These are phyloP conservation scores for Fusarium compactum DNA, from an alignment of 2,329 filamentous ascomycete species.

Conservation along the genomic window DNA sequence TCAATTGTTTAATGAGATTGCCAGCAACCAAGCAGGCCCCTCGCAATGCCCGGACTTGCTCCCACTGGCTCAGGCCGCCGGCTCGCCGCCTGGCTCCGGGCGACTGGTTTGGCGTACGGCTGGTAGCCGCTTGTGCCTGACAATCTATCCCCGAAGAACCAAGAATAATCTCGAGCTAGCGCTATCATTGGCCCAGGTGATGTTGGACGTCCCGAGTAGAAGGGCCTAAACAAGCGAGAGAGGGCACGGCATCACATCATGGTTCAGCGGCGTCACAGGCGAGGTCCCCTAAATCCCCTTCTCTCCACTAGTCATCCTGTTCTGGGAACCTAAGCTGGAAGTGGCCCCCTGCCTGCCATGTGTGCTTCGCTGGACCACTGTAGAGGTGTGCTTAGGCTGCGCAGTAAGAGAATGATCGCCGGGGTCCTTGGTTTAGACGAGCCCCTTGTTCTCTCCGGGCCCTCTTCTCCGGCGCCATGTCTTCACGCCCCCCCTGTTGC, in stretches of 20 bases:
- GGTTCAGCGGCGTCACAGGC: slow-evolving; percentile 25
- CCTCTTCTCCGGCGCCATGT: slow-evolving; percentile 33
- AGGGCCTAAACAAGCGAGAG: slow-evolving; percentile 26
- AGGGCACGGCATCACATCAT: slow-evolving; percentile 25
- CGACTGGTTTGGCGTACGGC: slow-evolving; percentile 38
- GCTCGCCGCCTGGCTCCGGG: slow-evolving; percentile 24
- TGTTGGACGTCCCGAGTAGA: slow-evolving; percentile 2
- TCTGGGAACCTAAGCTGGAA: slow-evolving; percentile 1
- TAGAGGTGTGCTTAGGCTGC: slow-evolving; percentile 5
- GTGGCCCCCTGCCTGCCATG: slow-evolving; percentile 31
- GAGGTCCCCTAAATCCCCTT: slow-evolving; percentile 24
- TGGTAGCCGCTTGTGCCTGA: slow-evolving; percentile 36
- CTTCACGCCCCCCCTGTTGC: slow-evolving; percentile 17
- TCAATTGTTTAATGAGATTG: background rate
- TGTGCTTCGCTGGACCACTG: slow-evolving; percentile 9
- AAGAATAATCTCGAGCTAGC: background rate
- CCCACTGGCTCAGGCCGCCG: slow-evolving; percentile 29
- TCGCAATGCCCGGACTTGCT: slow-evolving; percentile 19
- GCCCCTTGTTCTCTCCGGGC: slow-evolving; percentile 18
- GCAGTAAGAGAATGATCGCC: slow-evolving; percentile 22
- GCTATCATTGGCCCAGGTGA: slow-evolving; percentile 11
- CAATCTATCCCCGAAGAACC: slow-evolving; percentile 33
- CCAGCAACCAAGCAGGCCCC: slow-evolving; percentile 19
- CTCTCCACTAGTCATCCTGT: slow-evolving; percentile 13
- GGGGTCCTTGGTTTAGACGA: slow-evolving; percentile 21